Percentiles rank a stretch among this genome's conserved stretches.
phyloP scores from a whole-genome alignment of 768 basidiomycete genomes.

The Trichaptum fuscoviolaceum region DNA sequence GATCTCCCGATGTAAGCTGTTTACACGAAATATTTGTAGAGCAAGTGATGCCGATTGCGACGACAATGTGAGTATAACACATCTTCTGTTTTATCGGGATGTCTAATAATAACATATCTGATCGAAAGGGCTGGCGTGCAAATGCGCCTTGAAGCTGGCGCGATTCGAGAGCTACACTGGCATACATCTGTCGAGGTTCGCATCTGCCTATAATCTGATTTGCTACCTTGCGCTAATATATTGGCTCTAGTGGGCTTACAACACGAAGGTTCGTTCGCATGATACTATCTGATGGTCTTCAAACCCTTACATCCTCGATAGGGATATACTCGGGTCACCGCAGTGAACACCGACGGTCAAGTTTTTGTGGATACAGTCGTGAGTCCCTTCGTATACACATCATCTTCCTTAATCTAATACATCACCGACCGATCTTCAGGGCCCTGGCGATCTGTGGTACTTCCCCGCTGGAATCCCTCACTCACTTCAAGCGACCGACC shows the following conservation, averaged over 20 bases:
- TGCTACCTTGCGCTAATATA: too few relatives aligned
- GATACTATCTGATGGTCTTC: neutral
- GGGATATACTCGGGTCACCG: conserved; percentile 18
- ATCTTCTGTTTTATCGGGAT: neutral
- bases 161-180: conserved; percentile 39
- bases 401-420: neutral
- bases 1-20: conserved; percentile 1
- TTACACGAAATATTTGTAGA: conserved; percentile 25
- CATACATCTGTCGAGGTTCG: conserved; percentile 24
- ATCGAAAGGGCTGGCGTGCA: conserved; percentile 42
- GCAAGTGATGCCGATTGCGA: conserved; percentile 44
- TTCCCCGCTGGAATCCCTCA: conserved; percentile 34
- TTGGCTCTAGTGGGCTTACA: conserved; percentile 8
- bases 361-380: conserved; percentile 21
- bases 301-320: conserved; percentile 6
- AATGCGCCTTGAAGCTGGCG: conserved; percentile 47
- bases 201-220: too few relatives aligned
- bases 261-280: conserved; percentile 12
- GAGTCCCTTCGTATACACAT: neutral
- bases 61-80: conserved; percentile 11
- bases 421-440: conserved; percentile 9
- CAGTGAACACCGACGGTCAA: conserved; percentile 21
- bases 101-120: neutral
- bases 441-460: conserved; percentile 28
- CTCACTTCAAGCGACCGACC: conserved; percentile 29